Conservation (phyloP, 345 rosid genomes). For the Physaria fendleri region DNA sequence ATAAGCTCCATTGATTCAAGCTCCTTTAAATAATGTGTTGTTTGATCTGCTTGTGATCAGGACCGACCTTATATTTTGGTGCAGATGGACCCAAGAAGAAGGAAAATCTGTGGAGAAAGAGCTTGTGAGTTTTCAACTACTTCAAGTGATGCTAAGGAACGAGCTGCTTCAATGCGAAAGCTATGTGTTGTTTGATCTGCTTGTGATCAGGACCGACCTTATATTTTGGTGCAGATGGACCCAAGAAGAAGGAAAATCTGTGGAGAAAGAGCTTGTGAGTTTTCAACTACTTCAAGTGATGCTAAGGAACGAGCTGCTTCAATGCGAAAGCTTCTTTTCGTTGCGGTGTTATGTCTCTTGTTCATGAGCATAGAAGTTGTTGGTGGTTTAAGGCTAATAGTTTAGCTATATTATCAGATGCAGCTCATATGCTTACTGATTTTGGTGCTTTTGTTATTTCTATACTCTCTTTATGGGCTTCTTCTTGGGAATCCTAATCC, state of each 20-base stretch:
- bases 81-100: constrained; percentile 43
- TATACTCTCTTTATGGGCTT: constrained; percentile 55
- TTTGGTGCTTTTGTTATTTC: constrained; percentile 69
- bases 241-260: constrained; percentile 38
- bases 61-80: too few relatives aligned
- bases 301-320: constrained; percentile 49
- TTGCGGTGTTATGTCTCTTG: constrained; percentile 42
- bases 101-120: constrained; percentile 47
- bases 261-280: constrained; percentile 53
- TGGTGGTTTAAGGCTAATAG: constrained; percentile 70
- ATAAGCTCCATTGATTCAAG: background rate
- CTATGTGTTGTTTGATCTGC: too few relatives aligned
- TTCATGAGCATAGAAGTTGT: constrained; percentile 59
- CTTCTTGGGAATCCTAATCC: constrained; percentile 68
- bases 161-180: constrained; percentile 47
- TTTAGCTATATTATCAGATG: constrained; percentile 57
- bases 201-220: too few relatives aligned
- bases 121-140: constrained; percentile 51
- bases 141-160: constrained; percentile 48
- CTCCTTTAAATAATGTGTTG: too few relatives aligned
- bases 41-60: too few relatives aligned
- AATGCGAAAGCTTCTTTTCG: constrained; percentile 46
- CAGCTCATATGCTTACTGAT: constrained; percentile 63
- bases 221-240: constrained; percentile 45
- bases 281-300: constrained; percentile 44